Base-by-base conservation (phyloP, 1,284 basidiomycete genomes). In the Anthracocystis panici-leucophaei region DNA sequence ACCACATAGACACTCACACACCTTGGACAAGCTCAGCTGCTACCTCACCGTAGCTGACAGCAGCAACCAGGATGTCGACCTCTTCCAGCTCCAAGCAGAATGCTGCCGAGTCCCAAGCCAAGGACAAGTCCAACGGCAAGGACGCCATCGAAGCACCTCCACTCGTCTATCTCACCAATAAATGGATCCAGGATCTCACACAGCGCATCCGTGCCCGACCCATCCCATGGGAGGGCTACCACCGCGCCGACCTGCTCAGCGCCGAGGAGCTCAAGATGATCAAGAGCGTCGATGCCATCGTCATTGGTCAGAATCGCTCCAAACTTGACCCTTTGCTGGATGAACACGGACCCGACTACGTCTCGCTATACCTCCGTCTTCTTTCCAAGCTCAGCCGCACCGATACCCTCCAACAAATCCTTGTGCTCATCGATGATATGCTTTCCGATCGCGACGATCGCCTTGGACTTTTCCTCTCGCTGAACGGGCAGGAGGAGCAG, bases 211-310 rank as follows among this genome's bases (percentile, higher is more conserved):
- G 93, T 75, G 89, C 91, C 11, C 95, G 95, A 84, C 91, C 92
- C 6, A 94, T 97, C 46, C 94, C 95, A 74, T 99, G 95, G 95
- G 95, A 97, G 91, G 95, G 93, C 72, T 98, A 98, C 87, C 95
- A 97, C 87, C 92, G 96, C 70, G 95, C 94, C 51, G 94, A 92
- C 66, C 90, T 96, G 49, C 90, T 98, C 80, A 93, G 93, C 20
- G 88, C 90, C 12, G 94, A 97, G 65, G 95, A 98, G 86, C 90
- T 97, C 46, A 87, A 89, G n/a, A 90, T 94, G 80, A 91, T 99
- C 83, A 79, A 80, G 57, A 66, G 73, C 61, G 62, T 82, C 59
- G 77, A 78, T 55, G 94, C 94, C 27, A 95, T 95, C n/a, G 97
- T 97, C 84, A 92, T 97, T 11, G 89, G 97, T 5, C 95, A 95